phyloP scores from a whole-genome alignment of 176 grass and related monocot species.

The Coix lacrymajobi region DNA sequence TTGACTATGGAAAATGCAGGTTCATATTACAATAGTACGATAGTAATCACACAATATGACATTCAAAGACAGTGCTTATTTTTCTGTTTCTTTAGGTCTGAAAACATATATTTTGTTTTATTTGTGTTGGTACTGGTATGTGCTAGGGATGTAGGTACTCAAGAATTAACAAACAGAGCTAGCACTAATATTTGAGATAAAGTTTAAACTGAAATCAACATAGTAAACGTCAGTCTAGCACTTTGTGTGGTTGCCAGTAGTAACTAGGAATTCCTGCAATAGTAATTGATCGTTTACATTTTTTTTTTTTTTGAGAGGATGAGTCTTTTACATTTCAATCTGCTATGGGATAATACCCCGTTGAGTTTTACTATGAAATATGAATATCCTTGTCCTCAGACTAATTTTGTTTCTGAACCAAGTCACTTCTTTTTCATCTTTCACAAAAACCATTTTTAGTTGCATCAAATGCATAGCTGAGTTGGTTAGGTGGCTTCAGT shows the following conservation, averaged over 20 bases:
- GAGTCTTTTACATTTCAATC: background rate
- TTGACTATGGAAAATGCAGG: background rate
- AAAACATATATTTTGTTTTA: background rate
- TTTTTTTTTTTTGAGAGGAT: too few species aligned
- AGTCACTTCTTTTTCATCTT: background rate
- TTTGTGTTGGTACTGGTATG: background rate
- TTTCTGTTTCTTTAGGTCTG: background rate
- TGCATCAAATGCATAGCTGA: background rate
- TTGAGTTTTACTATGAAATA: background rate
- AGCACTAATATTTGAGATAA: background rate
- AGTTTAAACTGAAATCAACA: background rate
- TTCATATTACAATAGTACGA: background rate
- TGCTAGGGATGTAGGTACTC: background rate
- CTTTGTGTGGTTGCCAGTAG: background rate
- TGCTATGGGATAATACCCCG: background rate
- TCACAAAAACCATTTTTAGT: background rate
- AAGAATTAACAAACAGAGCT: background rate
- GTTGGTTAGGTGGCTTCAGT: too few species aligned
- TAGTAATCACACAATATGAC: too few species aligned
- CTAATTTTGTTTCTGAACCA: slow-evolving; percentile 3
- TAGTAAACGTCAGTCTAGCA: background rate
- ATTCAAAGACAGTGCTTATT: too few species aligned
- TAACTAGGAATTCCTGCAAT: background rate
- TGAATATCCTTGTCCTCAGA: background rate
- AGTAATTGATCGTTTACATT: too few species aligned